Percentiles rank a stretch among this genome's conserved stretches.
Conservation (phyloP, 257 asterid species). For the Apocynum venetum region DNA sequence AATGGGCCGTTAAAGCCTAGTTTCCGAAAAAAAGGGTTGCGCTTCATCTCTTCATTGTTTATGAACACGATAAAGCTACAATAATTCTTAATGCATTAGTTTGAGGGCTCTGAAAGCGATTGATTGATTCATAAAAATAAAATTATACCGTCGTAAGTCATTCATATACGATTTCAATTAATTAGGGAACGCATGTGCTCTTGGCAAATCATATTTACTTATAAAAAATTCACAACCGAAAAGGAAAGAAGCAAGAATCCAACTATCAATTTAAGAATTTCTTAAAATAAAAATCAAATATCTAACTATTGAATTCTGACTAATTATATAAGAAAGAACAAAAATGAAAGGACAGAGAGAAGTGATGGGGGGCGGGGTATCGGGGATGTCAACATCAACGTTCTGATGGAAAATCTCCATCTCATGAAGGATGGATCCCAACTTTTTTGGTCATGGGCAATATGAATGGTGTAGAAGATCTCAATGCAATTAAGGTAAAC, state of each 20-base stretch:
- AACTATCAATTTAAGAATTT: too few relatives aligned
- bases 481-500: constrained; percentile 1
- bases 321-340: neutral
- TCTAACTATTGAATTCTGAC: too few relatives aligned
- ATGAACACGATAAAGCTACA: constrained; percentile 8
- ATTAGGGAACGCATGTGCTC: too few relatives aligned
- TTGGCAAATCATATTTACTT: too few relatives aligned
- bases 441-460: constrained; percentile 5
- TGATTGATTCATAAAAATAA: neutral
- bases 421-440: constrained; percentile 12
- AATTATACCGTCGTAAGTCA: neutral
- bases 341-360: neutral
- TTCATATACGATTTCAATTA: too few relatives aligned
- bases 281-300: too few relatives aligned
- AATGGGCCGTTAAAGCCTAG: constrained; percentile 47
- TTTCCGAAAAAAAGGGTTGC: constrained; percentile 29
- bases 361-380: neutral
- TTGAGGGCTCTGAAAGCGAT: constrained; percentile 12
- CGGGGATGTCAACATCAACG: constrained; percentile 7
- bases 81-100: neutral
- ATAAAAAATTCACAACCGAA: too few relatives aligned
- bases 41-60: constrained; percentile 20
- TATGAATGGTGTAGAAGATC: constrained; percentile 26
- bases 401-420: constrained; percentile 12
- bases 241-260: too few relatives aligned